Base-by-base conservation (phyloP, 1,139 yeast species). In the Meyerozyma smithsonii region DNA sequence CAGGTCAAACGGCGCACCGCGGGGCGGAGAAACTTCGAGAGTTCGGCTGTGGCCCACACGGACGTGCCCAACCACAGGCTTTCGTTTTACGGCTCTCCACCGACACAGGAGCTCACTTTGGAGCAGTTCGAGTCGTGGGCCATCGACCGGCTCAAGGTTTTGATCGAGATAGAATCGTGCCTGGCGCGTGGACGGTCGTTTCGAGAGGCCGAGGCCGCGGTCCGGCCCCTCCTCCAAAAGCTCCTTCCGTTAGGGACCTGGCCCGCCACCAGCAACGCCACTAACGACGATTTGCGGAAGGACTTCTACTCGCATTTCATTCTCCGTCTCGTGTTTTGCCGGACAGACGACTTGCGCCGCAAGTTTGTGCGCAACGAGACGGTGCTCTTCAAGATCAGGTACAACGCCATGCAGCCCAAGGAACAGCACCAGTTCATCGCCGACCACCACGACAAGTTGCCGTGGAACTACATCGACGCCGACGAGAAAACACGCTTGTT, bases 101-200 rank as follows among this genome's bases (percentile, higher is more conserved):
- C 97, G 1, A 61, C 72, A 28, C 81, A 82, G 26, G 97, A 92
- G 61, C 80, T 92, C 54, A 88, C 97, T 0, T 59, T 92, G 28
- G 97, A 90, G 48, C 86, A 92, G 56, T 94, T 92, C 59, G 98
- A 92, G 61, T 72, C 73, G 14, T 92, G 97, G 97, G 97, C 97
- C 7, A 84, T 92, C 38, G 97, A 92, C 55, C 69, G 99, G 46
- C 72, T 92, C 47, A 81, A 83, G 54, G 79, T 92, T 8, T 71
- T 94, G 44, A 77, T 88, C 43, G 96, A 89, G 57, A 82, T 92
- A 38, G 97, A 90, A 54, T 77, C 89, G 6, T 79, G 84, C 49
- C 59, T 73, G 37, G 79, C 84, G 26, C 72, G 95, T 46, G 81
- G 83, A 46, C 81, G 81, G 53, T 62, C 76, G 1, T 59, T 74